Conservation (phyloP, 2,329 filamentous ascomycete genomes). For the Lasiodiplodia citricola region DNA sequence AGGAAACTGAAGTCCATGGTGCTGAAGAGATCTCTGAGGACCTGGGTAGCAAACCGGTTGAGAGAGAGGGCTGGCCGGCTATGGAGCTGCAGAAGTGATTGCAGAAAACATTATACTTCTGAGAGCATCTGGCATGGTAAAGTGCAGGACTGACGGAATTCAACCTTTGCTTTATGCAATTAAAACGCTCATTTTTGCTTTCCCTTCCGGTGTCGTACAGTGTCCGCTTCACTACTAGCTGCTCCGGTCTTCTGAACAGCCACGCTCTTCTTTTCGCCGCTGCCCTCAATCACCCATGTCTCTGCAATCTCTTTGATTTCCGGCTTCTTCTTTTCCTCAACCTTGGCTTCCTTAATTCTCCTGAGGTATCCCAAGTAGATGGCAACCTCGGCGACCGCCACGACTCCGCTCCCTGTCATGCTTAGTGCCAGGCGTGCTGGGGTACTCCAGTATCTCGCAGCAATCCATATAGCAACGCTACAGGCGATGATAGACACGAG, state of each 20-base stretch:
- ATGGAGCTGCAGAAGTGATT: too few relatives aligned
- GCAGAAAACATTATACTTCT: too few relatives aligned
- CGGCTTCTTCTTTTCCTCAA: conserved; percentile 62
- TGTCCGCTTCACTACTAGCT: background rate
- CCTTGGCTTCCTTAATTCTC: conserved; percentile 71
- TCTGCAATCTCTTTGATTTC: conserved; percentile 73
- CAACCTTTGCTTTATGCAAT: background rate
- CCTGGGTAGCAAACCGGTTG: too few relatives aligned
- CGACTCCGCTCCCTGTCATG: conserved; percentile 70
- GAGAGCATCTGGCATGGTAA: background rate
- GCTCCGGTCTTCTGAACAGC: background rate
- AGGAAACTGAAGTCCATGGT: background rate
- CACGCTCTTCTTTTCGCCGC: background rate
- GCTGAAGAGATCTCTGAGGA: background rate
- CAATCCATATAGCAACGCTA: conserved; percentile 78
- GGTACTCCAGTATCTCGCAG: conserved; percentile 75
- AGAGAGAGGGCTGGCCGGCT: too few relatives aligned
- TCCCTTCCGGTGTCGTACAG: background rate
- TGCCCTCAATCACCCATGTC: conserved; percentile 66
- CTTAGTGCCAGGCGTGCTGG: conserved; percentile 73
- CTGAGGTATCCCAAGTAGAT: conserved; percentile 78
- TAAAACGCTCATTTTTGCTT: background rate
- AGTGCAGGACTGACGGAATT: background rate
- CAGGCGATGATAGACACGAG: conserved; percentile 83
- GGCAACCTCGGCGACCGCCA: conserved; percentile 76